A percentile compares a stretch with the other conserved stretches of the same genome.
Conservation (phyloP, 2,329 filamentous ascomycete genomes). For the Trichoderma brevicompactum region DNA sequence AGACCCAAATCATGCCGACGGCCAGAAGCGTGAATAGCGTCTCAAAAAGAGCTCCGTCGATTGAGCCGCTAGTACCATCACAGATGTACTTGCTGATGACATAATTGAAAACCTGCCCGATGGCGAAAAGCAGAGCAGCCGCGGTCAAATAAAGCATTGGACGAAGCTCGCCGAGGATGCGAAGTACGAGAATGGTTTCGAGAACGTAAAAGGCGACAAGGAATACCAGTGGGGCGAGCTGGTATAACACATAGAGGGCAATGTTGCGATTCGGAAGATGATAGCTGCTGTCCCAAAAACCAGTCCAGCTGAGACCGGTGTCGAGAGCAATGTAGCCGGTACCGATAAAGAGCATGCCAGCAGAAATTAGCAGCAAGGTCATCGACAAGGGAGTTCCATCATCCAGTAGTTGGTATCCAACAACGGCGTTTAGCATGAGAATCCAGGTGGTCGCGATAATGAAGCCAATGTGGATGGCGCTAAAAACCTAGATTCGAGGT, state of each 20-base stretch:
- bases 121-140: slow-evolving; percentile 80
- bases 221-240: slow-evolving; percentile 85
- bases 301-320: slow-evolving; percentile 85
- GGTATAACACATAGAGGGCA: slow-evolving; percentile 91
- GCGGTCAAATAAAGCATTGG: slow-evolving; percentile 87
- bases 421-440: slow-evolving; percentile 85
- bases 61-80: slow-evolving; percentile 77
- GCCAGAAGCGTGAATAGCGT: slow-evolving; percentile 88
- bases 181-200: slow-evolving; percentile 80
- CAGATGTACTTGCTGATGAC: slow-evolving; percentile 91
- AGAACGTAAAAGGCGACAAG: slow-evolving; percentile 85
- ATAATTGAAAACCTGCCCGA: slow-evolving; percentile 96
- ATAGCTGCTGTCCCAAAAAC: slow-evolving; percentile 69
- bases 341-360: slow-evolving; percentile 75
- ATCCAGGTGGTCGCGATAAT: slow-evolving; percentile 91
- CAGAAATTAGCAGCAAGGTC: slow-evolving; percentile 73
- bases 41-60: slow-evolving; percentile 91
- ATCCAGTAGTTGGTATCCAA: slow-evolving; percentile 92
- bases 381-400: slow-evolving; percentile 88
- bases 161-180: slow-evolving; percentile 82
- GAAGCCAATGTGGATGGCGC: slow-evolving; percentile 85
- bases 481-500: slow-evolving; percentile 69
- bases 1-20: slow-evolving; percentile 84
- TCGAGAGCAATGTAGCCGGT: slow-evolving; percentile 96
- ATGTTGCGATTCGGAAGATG: slow-evolving; percentile 70